Conservation (phyloP, 768 basidiomycete species). For the Clavaria fumosa region DNA sequence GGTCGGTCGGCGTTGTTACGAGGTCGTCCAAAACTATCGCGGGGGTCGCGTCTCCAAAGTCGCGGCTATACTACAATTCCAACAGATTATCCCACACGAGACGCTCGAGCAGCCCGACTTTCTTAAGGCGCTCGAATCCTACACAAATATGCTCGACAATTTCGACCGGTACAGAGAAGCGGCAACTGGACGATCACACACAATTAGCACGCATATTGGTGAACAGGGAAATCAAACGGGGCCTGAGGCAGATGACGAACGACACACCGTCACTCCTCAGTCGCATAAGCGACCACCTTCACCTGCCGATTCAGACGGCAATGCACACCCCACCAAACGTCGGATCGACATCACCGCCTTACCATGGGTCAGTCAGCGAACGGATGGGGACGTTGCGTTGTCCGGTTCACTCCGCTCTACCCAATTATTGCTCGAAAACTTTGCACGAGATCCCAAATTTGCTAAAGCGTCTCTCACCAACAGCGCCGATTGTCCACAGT, state of each 20-base stretch:
- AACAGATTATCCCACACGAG: too few species aligned
- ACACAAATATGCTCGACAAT: not conserved
- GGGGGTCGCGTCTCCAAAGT: too few species aligned
- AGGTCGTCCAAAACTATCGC: not conserved
- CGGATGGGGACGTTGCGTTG: too few species aligned
- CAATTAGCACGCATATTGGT: not conserved
- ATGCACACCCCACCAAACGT: not conserved
- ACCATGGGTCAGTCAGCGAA: not conserved
- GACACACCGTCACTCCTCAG: not conserved
- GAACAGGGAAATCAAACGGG: not conserved
- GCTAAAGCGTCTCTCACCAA: constrained; percentile 9
- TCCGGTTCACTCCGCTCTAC: constrained; percentile 9
- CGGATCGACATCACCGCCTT: not conserved
- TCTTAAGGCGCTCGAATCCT: not conserved
- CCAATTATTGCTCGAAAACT: constrained; percentile 8
- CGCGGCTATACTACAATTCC: too few species aligned
- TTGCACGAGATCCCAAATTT: constrained; percentile 7
- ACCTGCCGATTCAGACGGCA: not conserved
- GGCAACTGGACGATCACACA: not conserved
- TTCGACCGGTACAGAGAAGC: too few species aligned
- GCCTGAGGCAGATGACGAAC: not conserved
- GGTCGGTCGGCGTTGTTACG: not conserved
- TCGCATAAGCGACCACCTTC: not conserved
- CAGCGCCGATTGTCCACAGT: constrained; percentile 9
- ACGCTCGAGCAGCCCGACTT: too few species aligned